Evolutionary conservation across 768 basidiomycete genomes (phyloP).

Genomic region (Kwoniella dendrophila): DNA sequence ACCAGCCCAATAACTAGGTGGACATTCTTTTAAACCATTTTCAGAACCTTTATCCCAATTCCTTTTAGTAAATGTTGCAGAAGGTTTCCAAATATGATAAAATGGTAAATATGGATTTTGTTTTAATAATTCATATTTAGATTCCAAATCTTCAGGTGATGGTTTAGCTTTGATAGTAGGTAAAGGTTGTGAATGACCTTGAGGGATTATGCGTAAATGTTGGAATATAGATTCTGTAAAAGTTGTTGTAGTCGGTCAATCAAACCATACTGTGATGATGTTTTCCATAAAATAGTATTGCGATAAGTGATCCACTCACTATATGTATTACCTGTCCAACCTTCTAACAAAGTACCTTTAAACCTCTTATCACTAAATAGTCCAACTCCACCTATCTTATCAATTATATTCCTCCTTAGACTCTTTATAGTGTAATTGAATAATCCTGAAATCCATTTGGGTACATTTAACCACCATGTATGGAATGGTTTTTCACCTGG

Average conservation of each 20-base stretch:
- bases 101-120: constrained; percentile 73
- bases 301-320: constrained; percentile 21
- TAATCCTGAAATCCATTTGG: constrained; percentile 21
- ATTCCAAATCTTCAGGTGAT: constrained; percentile 16
- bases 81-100: constrained; percentile 89
- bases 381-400: not conserved
- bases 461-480: constrained; percentile 44
- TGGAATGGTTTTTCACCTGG: constrained; percentile 28
- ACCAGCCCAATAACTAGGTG: constrained; percentile 82
- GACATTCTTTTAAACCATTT: constrained; percentile 70
- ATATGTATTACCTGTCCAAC: constrained; percentile 25
- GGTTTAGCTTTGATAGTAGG: constrained; percentile 29
- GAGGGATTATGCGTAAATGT: constrained; percentile 71
- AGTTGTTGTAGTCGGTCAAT: too few species aligned
- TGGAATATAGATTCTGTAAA: constrained; percentile 67
- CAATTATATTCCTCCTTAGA: not conserved
- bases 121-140: constrained; percentile 28
- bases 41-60: constrained; percentile 58
- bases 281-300: not conserved
- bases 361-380: constrained; percentile 12
- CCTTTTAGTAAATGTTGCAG: constrained; percentile 64
- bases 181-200: constrained; percentile 65
- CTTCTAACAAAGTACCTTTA: constrained; percentile 19
- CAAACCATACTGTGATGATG: too few species aligned
- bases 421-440: not conserved